Evolutionary conservation across 306 rosid species (phyloP).

Genomic region (Carpinus viminea): DNA sequence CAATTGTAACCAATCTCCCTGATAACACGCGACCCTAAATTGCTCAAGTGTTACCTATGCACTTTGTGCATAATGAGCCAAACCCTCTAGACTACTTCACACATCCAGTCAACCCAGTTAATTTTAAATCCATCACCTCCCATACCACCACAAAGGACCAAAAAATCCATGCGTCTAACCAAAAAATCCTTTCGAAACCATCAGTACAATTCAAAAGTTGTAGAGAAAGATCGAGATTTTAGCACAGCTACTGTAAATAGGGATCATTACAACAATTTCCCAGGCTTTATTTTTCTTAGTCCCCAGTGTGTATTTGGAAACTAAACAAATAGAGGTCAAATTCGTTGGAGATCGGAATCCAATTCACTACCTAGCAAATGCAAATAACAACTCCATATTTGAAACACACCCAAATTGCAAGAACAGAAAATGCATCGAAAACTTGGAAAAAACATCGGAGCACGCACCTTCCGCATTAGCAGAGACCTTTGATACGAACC

Average conservation of each 20-base stretch:
- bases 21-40: neutral
- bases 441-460: neutral
- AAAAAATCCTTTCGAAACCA: too few species aligned
- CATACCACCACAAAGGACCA: neutral
- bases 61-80: neutral
- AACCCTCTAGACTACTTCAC: neutral
- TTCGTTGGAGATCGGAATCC: neutral
- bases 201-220: neutral
- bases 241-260: neutral
- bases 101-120: neutral
- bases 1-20: neutral
- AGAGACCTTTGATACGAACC: conserved; percentile 49
- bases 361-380: neutral
- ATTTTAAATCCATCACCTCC: neutral
- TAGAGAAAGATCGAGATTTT: neutral
- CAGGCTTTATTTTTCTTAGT: neutral
- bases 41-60: neutral
- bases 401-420: conserved; percentile 1
- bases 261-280: neutral
- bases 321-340: too few species aligned
- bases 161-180: too few species aligned
- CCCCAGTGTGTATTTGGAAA: neutral
- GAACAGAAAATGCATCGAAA: conserved; percentile 16
- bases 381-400: neutral
- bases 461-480: conserved; percentile 70